Base-by-base conservation (phyloP, 2,329 filamentous ascomycete genomes). In the Verticillium tricorpus region DNA sequence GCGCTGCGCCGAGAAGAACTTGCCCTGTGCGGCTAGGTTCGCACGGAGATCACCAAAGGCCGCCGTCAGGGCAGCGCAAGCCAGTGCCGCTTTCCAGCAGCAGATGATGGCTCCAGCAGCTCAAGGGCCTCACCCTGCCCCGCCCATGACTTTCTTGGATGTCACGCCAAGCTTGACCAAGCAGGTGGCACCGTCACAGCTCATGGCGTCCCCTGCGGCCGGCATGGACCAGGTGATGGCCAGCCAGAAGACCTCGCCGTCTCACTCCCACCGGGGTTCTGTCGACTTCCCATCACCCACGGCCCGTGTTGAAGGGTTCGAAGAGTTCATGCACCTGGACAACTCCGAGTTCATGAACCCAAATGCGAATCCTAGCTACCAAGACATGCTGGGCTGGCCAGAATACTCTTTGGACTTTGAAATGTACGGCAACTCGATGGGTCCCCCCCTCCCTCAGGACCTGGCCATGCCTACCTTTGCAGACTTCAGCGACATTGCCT, bases 11-110 rank as follows among this genome's bases (percentile, higher is more conserved):
- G 73, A 76, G 65, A 77, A 73, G 63, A 71, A 71, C 34, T 64
- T 72, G 22, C 60, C 67, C 55, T 77, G 76, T 62, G 77, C 76
- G 5, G 77, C 80, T 2, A 74, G 82, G 15, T 84, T 79, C 69
- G 81, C 82, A 1, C 74, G 82, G 28, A 74, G 82, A 35, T 80
- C 81, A 2, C 79, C 79, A 32, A 84, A 84, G 67, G 77, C 75
- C 3, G 78, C 78, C 1, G 68, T 77, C 14, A 73, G 80, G 19
- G 77, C 76, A 2, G 77, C 78, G 4, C 78, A 80, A 60, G 76
- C 75, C 37, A 74, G 61, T 37, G 72, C 72, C 15, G 71, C 75
- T 0, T 71, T 73, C 57, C 73, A 69, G 45, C 70, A 65, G n/a
- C 65, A 66, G 15, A 63, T 70, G 19, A 60, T 71, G 64, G 58